Conservation (phyloP, 179 eudicot genomes). For the Monotropa hypopitys region DNA sequence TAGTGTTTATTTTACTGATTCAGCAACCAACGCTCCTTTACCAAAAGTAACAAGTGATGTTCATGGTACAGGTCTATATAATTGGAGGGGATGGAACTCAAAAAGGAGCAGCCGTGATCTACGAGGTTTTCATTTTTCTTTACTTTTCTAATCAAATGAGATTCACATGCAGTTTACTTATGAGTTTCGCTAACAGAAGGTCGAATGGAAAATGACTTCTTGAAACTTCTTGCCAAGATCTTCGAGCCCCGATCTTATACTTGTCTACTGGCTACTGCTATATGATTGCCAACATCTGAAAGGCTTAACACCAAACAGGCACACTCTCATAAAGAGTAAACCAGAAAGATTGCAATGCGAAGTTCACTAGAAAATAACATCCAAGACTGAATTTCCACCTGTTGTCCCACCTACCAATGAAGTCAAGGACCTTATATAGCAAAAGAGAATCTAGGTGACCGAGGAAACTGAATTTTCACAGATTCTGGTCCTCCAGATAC, state of each 20-base stretch:
- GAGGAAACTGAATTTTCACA: neutral
- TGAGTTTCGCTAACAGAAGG: neutral
- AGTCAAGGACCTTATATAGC: neutral
- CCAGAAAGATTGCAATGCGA: neutral
- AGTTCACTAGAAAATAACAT: neutral
- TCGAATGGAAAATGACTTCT: neutral
- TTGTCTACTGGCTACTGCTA: neutral
- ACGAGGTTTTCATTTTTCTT: slow-evolving; percentile 23
- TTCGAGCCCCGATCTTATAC: neutral
- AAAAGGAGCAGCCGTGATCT: slow-evolving; percentile 45
- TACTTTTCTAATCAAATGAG: neutral
- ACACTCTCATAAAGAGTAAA: neutral
- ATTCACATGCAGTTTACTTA: neutral
- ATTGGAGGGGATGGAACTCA: slow-evolving; percentile 59
- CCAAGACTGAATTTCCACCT: neutral
- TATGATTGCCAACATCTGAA: neutral
- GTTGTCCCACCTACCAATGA: neutral
- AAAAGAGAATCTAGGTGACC: neutral
- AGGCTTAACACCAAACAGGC: neutral
- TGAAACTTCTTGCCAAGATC: neutral
- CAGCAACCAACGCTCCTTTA: neutral
- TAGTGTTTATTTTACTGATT: neutral
- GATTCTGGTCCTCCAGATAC: neutral
- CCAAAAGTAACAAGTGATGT: neutral
- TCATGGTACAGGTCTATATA: slow-evolving; percentile 36